Evolutionary conservation across 495 filamentous ascomycete genomes (phyloP).

Genomic region (Podospora tetraspora): DNA sequence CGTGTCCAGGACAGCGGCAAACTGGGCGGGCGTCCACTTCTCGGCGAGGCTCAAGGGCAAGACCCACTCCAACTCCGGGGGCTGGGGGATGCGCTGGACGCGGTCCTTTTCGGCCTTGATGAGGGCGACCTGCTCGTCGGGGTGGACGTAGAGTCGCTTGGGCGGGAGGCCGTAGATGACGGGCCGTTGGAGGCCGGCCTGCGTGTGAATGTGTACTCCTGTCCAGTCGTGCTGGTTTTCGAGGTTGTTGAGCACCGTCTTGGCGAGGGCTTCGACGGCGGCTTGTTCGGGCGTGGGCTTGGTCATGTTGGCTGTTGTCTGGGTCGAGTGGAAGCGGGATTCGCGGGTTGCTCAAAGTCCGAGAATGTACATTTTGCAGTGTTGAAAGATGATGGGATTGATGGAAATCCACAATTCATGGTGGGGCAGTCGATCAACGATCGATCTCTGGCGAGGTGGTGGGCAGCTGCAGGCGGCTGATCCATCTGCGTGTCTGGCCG

Average conservation of each 20-base stretch:
- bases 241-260: slow-evolving; percentile 72
- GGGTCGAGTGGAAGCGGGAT: background rate
- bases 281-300: slow-evolving; percentile 24
- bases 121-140: slow-evolving; percentile 82
- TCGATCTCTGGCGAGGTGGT: background rate
- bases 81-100: slow-evolving; percentile 36
- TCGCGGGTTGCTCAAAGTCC: background rate
- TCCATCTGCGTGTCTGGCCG: background rate
- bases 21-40: slow-evolving; percentile 69
- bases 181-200: slow-evolving; percentile 47
- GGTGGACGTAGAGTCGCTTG: slow-evolving; percentile 79
- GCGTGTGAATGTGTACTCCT: slow-evolving; percentile 55
- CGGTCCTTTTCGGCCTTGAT: slow-evolving; percentile 51
- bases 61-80: slow-evolving; percentile 72
- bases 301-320: background rate
- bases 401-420: background rate
- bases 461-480: background rate
- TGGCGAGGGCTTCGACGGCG: slow-evolving; percentile 46
- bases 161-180: slow-evolving; percentile 87
- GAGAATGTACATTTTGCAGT: background rate
- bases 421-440: background rate
- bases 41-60: slow-evolving; percentile 78
- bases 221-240: slow-evolving; percentile 87
- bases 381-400: background rate
- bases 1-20: slow-evolving; percentile 77